Conservation (phyloP, 495 filamentous ascomycete genomes). For the Penicillium herquei region DNA sequence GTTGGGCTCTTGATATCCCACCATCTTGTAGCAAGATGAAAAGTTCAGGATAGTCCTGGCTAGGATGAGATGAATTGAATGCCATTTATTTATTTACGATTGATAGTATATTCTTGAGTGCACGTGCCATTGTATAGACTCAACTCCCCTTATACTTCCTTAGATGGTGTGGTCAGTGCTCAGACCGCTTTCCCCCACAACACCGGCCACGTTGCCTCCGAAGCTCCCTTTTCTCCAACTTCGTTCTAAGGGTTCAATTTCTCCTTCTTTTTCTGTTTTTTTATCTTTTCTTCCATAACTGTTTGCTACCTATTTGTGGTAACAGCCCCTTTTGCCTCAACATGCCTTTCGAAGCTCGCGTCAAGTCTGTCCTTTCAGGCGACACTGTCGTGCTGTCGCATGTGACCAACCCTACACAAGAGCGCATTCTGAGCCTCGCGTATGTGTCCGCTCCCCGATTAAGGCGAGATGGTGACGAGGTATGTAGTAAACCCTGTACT, state of each 20-base stretch:
- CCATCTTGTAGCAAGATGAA: slow-evolving; percentile 14
- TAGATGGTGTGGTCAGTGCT: slow-evolving; percentile 8
- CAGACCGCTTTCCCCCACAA: slow-evolving; percentile 35
- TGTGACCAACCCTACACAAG: slow-evolving; percentile 68
- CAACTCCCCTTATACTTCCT: neutral
- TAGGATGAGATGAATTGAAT: slow-evolving; percentile 29
- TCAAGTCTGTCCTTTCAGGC: slow-evolving; percentile 91
- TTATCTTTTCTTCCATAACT: slow-evolving; percentile 5
- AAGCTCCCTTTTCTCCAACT: slow-evolving; percentile 13
- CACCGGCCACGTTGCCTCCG: slow-evolving; percentile 29
- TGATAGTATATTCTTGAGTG: neutral
- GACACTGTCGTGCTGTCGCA: slow-evolving; percentile 83
- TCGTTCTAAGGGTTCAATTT: neutral
- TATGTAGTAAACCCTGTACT: slow-evolving; percentile 30
- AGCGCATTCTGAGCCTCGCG: slow-evolving; percentile 83
- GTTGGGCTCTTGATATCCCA: slow-evolving; percentile 16
- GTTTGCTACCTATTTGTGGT: slow-evolving; percentile 6
- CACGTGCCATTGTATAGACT: too few species aligned
- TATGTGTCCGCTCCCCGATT: slow-evolving; percentile 87
- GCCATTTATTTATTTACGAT: slow-evolving; percentile 6
- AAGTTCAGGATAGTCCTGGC: slow-evolving; percentile 23
- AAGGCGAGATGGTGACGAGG: slow-evolving; percentile 86
- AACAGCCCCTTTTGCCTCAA: slow-evolving; percentile 17
- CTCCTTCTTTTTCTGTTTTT: slow-evolving; percentile 16
- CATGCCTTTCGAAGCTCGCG: slow-evolving; percentile 66